Percentiles rank a stretch among this genome's conserved stretches.
These are phyloP conservation scores for Xylaria grammica DNA, from an alignment of 495 filamentous ascomycete species.

Conservation along the genomic window DNA sequence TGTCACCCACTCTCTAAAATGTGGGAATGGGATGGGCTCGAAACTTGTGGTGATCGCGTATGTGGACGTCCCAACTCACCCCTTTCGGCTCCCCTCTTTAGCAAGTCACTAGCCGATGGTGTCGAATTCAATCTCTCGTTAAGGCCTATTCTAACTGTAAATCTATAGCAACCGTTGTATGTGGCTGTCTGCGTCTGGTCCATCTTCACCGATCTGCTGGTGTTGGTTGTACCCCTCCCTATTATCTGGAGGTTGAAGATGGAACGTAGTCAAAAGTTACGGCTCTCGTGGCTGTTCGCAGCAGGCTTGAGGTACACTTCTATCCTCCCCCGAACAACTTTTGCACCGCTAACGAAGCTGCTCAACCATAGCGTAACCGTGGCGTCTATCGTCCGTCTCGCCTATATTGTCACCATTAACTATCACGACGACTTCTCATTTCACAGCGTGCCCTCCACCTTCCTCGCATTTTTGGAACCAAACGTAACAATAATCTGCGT, in stretches of 20 bases:
- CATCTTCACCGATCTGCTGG: conserved; percentile 21
- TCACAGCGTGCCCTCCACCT: conserved; percentile 17
- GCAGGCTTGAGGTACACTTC: conserved; percentile 14
- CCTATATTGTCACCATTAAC: conserved; percentile 19
- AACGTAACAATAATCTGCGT: conserved; percentile 18
- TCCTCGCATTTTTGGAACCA: conserved; percentile 18
- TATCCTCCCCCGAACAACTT: too few species aligned
- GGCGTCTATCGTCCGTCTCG: conserved; percentile 19
- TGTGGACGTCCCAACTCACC: background rate
- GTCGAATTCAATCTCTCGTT: background rate
- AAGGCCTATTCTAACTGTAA: background rate
- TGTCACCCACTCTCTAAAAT: conserved; percentile 23
- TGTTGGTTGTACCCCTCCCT: conserved; percentile 16
- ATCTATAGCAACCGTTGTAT: conserved; percentile 18
- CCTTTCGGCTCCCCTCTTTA: too few species aligned
- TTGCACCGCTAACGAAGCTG: background rate
- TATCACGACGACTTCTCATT: conserved; percentile 25
- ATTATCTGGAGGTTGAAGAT: conserved; percentile 22
- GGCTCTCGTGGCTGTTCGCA: conserved; percentile 18
- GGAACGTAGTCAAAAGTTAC: conserved; percentile 20
- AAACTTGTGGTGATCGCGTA: conserved; percentile 25
- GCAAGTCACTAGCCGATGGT: background rate
- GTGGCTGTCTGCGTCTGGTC: conserved; percentile 23
- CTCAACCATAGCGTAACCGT: conserved; percentile 13
- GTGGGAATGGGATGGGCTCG: conserved; percentile 23